Percentiles rank a stretch among this genome's conserved stretches.
These are phyloP conservation scores for Linnemannia exigua DNA, from an alignment of 192 early-diverging fungal species.

Conservation along the genomic window DNA sequence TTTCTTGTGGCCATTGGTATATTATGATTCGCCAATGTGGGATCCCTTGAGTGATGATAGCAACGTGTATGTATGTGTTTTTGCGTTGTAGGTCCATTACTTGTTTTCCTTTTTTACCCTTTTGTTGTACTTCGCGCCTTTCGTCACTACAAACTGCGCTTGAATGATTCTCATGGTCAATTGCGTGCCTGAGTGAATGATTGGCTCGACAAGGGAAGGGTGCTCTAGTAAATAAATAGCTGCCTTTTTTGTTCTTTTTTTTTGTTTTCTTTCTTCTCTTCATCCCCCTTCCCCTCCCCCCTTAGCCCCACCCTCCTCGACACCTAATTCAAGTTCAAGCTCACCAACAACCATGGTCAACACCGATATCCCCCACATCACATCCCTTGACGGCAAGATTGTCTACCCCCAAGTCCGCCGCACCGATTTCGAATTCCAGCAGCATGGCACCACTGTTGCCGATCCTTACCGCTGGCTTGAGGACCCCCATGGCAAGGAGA, in stretches of 20 bases:
- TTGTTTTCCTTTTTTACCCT: not conserved
- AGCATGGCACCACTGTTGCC: constrained; percentile 56
- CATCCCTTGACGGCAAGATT: constrained; percentile 34
- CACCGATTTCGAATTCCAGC: constrained; percentile 57
- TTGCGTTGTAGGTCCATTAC: too few species aligned
- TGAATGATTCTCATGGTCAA: not conserved
- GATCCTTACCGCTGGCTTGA: constrained; percentile 81
- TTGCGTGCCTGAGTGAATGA: not conserved
- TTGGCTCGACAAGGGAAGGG: not conserved
- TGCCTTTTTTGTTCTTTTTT: not conserved
- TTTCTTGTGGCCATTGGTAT: not conserved
- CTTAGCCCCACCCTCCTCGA: not conserved
- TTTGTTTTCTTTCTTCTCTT: not conserved
- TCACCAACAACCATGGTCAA: constrained; percentile 18
- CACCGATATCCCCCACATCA: constrained; percentile 5
- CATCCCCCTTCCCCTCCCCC: not conserved
- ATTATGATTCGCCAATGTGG: not conserved
- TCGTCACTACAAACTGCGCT: not conserved
- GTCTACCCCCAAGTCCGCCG: constrained; percentile 66
- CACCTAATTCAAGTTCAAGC: not conserved
- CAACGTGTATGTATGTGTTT: not conserved
- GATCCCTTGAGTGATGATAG: not conserved
- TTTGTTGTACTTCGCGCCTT: not conserved
- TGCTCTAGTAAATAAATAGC: not conserved
- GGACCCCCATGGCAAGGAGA: constrained; percentile 73